Percentiles rank a stretch among this genome's conserved stretches.
phyloP scores from a whole-genome alignment of 345 rosid species.

The Sonneratia caseolaris region DNA sequence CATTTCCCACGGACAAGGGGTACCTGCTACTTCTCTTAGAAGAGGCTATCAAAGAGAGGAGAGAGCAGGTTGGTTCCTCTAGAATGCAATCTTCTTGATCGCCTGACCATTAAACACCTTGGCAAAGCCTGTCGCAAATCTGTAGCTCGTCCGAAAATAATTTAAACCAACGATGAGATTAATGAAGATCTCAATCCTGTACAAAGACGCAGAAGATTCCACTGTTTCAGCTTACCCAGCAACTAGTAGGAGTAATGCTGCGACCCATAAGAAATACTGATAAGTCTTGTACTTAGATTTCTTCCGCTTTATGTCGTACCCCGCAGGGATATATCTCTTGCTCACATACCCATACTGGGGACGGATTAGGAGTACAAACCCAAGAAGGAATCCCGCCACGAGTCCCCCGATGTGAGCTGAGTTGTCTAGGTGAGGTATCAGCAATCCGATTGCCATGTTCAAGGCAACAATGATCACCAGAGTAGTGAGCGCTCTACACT shows the following conservation, averaged over 20 bases:
- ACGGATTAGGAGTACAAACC: conserved; percentile 71
- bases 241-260: conserved; percentile 39
- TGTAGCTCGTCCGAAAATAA: conserved; percentile 15
- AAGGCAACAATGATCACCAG: conserved; percentile 50
- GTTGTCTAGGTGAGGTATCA: conserved; percentile 74
- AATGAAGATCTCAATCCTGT: background rate
- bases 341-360: conserved; percentile 83
- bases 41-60: background rate
- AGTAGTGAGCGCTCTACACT: conserved; percentile 62
- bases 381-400: conserved; percentile 62
- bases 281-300: conserved; percentile 55
- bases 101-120: conserved; percentile 30
- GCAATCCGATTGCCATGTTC: conserved; percentile 58
- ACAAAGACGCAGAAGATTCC: background rate
- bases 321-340: conserved; percentile 49
- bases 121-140: conserved; percentile 38
- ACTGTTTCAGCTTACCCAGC: conserved; percentile 39
- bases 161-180: background rate
- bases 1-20: background rate
- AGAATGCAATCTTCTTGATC: background rate
- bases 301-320: conserved; percentile 43
- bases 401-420: conserved; percentile 94
- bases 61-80: background rate
- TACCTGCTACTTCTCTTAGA: background rate
- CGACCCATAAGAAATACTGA: conserved; percentile 42